phyloP scores from a whole-genome alignment of 805 yeast species.

The Ogataea dorogensis region DNA sequence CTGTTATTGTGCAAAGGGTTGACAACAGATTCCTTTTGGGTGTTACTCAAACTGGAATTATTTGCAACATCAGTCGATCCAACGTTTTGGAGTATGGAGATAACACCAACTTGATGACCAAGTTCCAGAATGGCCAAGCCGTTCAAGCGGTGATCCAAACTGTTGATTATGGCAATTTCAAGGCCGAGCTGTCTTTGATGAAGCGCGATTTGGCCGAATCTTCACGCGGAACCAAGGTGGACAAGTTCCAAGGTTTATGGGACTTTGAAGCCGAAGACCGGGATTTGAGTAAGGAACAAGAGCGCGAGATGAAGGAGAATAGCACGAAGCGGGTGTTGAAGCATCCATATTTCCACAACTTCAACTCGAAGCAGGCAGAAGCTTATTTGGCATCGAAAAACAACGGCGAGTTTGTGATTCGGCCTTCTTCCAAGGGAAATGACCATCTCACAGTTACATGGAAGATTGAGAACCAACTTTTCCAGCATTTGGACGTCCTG shows the following conservation, averaged over 20 bases:
- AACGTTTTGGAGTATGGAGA: slow-evolving; percentile 46
- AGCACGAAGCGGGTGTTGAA: slow-evolving; percentile 77
- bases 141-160: slow-evolving; percentile 76
- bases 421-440: slow-evolving; percentile 90
- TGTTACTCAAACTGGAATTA: slow-evolving; percentile 55
- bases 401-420: slow-evolving; percentile 88
- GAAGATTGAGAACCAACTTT: slow-evolving; percentile 89
- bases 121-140: slow-evolving; percentile 68
- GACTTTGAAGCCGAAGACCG: slow-evolving; percentile 69
- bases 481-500: slow-evolving; percentile 85
- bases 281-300: slow-evolving; percentile 58
- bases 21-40: slow-evolving; percentile 41
- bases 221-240: slow-evolving; percentile 38
- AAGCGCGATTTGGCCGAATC: slow-evolving; percentile 63
- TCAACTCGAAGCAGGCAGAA: slow-evolving; percentile 86
- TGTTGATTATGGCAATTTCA: slow-evolving; percentile 71
- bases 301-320: slow-evolving; percentile 62
- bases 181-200: slow-evolving; percentile 69
- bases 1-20: slow-evolving; percentile 70
- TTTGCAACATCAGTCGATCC: slow-evolving; percentile 33
- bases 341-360: slow-evolving; percentile 86
- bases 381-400: slow-evolving; percentile 84
- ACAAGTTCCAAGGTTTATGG: slow-evolving; percentile 69
- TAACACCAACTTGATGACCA: slow-evolving; percentile 38
- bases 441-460: slow-evolving; percentile 91